Conservation (phyloP, 768 basidiomycete species). For the Serendipita sp. region DNA sequence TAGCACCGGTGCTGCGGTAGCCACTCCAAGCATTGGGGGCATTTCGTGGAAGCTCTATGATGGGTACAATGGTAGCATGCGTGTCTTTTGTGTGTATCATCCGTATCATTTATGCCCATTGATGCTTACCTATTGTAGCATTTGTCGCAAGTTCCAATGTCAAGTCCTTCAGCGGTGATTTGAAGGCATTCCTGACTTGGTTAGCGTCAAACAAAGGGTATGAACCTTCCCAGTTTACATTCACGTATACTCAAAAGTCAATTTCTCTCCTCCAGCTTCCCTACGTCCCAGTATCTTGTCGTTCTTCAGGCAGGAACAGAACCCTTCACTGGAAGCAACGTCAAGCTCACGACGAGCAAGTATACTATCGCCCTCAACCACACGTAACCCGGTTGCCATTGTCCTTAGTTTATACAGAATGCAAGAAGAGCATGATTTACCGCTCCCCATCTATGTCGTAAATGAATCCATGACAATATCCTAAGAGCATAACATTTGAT, state of each 20-base stretch:
- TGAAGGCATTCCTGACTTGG: not conserved
- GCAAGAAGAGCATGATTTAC: no score
- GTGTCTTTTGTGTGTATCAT: not conserved
- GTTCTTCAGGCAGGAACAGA: not conserved
- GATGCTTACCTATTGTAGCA: not conserved
- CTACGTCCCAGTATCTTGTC: not conserved
- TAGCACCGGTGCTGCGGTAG: not conserved
- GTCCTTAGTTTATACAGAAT: no score
- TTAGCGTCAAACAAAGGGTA: not conserved
- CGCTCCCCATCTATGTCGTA: no score
- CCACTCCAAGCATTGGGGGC: not conserved
- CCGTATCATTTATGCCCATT: not conserved
- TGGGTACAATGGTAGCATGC: constrained; percentile 4
- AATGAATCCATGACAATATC: no score
- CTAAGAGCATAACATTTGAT: not conserved
- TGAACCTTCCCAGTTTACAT: not conserved
- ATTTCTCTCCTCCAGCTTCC: not conserved
- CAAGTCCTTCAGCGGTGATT: not conserved
- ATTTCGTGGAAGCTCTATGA: constrained; percentile 1
- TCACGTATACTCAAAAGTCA: no score
- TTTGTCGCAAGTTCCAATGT: not conserved
- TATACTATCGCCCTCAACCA: not conserved
- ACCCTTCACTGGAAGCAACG: not conserved
- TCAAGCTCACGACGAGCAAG: not conserved
- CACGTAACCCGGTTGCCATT: no score